phyloP scores from a whole-genome alignment of 2,329 filamentous ascomycete species.

The Curvularia sp. region DNA sequence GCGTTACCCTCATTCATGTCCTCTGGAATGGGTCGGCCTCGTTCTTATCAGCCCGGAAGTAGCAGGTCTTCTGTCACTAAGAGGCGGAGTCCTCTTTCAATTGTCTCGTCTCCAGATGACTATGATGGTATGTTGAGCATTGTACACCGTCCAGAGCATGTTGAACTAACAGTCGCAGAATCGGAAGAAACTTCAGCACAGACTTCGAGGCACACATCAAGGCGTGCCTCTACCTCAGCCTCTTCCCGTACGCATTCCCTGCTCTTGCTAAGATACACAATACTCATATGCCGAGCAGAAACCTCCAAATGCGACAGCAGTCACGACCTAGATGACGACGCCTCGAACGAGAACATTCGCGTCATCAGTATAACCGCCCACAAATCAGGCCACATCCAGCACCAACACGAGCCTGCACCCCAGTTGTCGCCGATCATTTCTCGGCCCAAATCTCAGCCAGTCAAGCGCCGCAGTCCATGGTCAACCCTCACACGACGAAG shows the following conservation, averaged over 20 bases:
- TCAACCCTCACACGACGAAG: conserved; percentile 12
- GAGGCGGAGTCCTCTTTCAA: conserved; percentile 26
- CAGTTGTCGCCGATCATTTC: background rate
- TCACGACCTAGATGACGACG: conserved; percentile 8
- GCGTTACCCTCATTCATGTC: conserved; percentile 6
- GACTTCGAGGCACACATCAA: conserved; percentile 16
- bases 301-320: conserved; percentile 11
- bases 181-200: conserved; percentile 7
- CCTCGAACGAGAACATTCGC: conserved; percentile 8
- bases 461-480: conserved; percentile 15
- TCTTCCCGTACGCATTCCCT: conserved; percentile 15
- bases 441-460: conserved; percentile 9
- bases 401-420: conserved; percentile 5
- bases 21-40: conserved; percentile 13
- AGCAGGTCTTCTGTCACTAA: conserved; percentile 23
- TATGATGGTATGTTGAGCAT: conserved; percentile 12
- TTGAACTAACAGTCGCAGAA: conserved; percentile 12
- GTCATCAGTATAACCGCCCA: conserved; percentile 2
- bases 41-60: conserved; percentile 12
- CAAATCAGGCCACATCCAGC: conserved; percentile 1
- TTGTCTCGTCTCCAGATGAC: conserved; percentile 19
- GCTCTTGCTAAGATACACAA: background rate
- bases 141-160: background rate
- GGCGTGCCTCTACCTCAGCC: conserved; percentile 15
- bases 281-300: conserved; percentile 8